A percentile compares a stretch with the other conserved stretches of the same genome.
Evolutionary conservation across 306 rosid genomes (phyloP).

Genomic region (Canavalia ensiformis): DNA sequence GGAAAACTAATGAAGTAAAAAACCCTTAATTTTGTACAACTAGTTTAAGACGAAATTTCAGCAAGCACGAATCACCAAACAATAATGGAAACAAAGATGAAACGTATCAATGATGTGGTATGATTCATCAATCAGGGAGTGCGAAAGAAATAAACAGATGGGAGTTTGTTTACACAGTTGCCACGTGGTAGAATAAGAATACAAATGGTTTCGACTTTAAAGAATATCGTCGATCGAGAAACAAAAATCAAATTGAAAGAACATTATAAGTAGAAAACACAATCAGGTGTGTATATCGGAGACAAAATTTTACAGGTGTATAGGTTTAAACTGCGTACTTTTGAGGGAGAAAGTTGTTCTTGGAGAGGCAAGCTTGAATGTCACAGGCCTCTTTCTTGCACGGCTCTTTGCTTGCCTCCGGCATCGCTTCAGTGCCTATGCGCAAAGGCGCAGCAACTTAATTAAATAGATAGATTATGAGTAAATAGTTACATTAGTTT

Average conservation of each 20-base stretch:
- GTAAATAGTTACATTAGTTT: too few relatives aligned
- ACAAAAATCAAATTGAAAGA: not conserved
- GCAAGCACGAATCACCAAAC: not conserved
- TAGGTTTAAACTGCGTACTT: conserved; percentile 50
- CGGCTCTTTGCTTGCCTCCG: conserved; percentile 75
- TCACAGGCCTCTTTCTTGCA: conserved; percentile 97
- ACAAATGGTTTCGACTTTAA: not conserved
- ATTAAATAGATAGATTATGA: too few relatives aligned
- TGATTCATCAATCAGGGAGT: not conserved
- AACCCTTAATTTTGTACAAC: not conserved
- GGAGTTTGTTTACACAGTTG: not conserved
- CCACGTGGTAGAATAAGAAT: not conserved
- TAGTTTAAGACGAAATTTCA: not conserved
- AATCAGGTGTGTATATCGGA: not conserved
- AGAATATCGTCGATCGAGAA: not conserved
- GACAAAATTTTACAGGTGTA: not conserved
- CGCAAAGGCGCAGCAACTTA: not conserved
- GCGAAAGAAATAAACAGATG: not conserved
- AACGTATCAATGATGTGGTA: not conserved
- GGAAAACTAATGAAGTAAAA: not conserved
- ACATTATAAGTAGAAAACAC: not conserved
- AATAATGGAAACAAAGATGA: not conserved
- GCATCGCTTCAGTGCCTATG: conserved; percentile 49
- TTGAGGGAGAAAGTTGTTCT: conserved; percentile 77
- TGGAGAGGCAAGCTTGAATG: conserved; percentile 94